These are phyloP conservation scores for Podospora conica DNA, from an alignment of 495 filamentous ascomycete genomes.

Conservation along the genomic window DNA sequence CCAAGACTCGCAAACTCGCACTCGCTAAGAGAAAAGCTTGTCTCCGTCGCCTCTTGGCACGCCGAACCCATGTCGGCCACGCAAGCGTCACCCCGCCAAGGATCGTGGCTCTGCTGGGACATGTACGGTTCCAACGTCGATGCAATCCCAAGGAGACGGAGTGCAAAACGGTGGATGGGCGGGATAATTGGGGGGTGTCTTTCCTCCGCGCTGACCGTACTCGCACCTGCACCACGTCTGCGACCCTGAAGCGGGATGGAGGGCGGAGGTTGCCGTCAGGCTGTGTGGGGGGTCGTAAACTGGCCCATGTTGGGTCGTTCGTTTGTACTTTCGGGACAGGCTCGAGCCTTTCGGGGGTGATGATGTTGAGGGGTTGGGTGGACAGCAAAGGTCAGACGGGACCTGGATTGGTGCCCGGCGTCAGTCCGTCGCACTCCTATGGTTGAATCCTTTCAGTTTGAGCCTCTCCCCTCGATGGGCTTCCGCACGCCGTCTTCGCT, in stretches of 20 bases:
- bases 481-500: background rate
- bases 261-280: background rate
- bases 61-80: too few species aligned
- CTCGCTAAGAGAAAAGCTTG: background rate
- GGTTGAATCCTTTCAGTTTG: background rate
- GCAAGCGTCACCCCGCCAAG: background rate
- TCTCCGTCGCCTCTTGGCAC: background rate
- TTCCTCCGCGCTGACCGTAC: background rate
- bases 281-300: too few species aligned
- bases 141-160: too few species aligned
- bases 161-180: background rate
- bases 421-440: background rate
- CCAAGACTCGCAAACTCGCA: background rate
- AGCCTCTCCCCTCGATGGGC: background rate
- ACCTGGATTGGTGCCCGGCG: background rate
- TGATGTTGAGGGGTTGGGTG: background rate
- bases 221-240: background rate
- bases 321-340: background rate
- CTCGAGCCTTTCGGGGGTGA: background rate
- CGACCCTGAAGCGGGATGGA: background rate
- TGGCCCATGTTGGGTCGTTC: too few species aligned
- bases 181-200: background rate
- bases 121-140: background rate
- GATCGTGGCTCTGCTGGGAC: background rate
- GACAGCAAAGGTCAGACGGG: too few species aligned